Evolutionary conservation across 345 rosid genomes (phyloP).

Genomic region (Eutrema heterophyllum): DNA sequence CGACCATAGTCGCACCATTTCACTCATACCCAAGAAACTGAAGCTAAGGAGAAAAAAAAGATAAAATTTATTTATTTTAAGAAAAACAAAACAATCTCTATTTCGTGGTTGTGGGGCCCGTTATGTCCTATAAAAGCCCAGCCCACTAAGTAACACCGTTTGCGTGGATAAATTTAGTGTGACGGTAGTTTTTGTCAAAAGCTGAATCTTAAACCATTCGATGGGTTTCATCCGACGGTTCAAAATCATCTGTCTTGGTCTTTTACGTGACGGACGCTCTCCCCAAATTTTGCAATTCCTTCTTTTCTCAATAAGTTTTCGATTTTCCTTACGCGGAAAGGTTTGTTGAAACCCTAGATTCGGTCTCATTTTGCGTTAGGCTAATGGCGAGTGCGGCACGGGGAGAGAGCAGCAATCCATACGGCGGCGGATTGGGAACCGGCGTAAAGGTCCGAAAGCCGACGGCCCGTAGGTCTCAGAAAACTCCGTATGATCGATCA

Average conservation of each 20-base stretch:
- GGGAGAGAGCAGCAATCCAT: slow-evolving; percentile 36
- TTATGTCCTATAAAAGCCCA: slow-evolving; percentile 13
- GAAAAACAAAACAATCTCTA: neutral
- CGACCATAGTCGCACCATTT: slow-evolving; percentile 21
- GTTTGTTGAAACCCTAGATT: slow-evolving; percentile 40
- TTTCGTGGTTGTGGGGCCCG: neutral
- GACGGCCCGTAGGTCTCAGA: slow-evolving; percentile 42
- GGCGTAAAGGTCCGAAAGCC: slow-evolving; percentile 75
- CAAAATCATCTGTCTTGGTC: neutral
- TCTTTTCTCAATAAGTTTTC: slow-evolving; percentile 15
- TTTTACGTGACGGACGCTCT: slow-evolving; percentile 9
- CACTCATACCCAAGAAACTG: neutral
- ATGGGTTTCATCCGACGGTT: slow-evolving; percentile 1
- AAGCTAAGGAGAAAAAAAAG: neutral
- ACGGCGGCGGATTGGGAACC: slow-evolving; percentile 41
- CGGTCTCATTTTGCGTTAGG: slow-evolving; percentile 10
- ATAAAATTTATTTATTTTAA: neutral
- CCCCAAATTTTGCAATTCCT: neutral
- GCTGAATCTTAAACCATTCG: neutral
- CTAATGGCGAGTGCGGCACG: slow-evolving; percentile 49
- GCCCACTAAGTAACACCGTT: slow-evolving; percentile 22
- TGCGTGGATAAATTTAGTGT: neutral
- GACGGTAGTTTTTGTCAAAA: neutral
- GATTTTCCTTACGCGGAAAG: slow-evolving; percentile 23
- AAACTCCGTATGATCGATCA: slow-evolving; percentile 82